Conservation (phyloP, 208 protist genomes). For the Trypanosoma platydactyli region DNA sequence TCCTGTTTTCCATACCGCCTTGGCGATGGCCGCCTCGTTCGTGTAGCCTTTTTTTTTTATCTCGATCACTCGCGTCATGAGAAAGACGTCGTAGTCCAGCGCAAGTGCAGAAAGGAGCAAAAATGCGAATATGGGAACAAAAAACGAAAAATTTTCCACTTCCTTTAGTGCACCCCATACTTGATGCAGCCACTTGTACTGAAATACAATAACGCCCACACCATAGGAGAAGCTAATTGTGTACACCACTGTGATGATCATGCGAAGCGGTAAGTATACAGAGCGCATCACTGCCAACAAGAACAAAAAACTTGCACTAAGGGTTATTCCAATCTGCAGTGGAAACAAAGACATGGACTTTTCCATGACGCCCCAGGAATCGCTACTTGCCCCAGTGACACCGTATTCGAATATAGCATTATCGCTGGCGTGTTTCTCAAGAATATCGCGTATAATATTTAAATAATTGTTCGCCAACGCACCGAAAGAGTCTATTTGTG, state of each 20-base stretch:
- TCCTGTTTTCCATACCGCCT: slow-evolving; percentile 32
- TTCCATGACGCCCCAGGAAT: slow-evolving; percentile 27
- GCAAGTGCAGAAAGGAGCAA: slow-evolving; percentile 29
- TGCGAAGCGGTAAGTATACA: slow-evolving; percentile 26
- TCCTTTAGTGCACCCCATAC: slow-evolving; percentile 21
- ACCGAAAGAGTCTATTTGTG: slow-evolving; percentile 21
- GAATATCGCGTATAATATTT: slow-evolving; percentile 18
- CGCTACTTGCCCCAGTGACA: slow-evolving; percentile 23
- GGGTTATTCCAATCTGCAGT: slow-evolving; percentile 26
- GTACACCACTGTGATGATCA: slow-evolving; percentile 31
- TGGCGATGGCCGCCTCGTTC: slow-evolving; percentile 32
- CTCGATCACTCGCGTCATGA: slow-evolving; percentile 35
- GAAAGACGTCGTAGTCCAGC: slow-evolving; percentile 49
- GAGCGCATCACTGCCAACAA: slow-evolving; percentile 33
- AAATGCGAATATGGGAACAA: slow-evolving; percentile 33
- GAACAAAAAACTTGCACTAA: slow-evolving; percentile 34
- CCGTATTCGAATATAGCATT: slow-evolving; percentile 23
- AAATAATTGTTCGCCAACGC: slow-evolving; percentile 17
- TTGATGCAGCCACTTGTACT: slow-evolving; percentile 32
- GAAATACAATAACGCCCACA: slow-evolving; percentile 34
- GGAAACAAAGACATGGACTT: slow-evolving; percentile 36
- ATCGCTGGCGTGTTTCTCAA: slow-evolving; percentile 4
- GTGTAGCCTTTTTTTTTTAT: slow-evolving; percentile 29
- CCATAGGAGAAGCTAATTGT: slow-evolving; percentile 31
- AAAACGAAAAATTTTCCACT: slow-evolving; percentile 28